Conservation (phyloP, 192 early-diverging fungal species). For the Obelidium mucronatum region DNA sequence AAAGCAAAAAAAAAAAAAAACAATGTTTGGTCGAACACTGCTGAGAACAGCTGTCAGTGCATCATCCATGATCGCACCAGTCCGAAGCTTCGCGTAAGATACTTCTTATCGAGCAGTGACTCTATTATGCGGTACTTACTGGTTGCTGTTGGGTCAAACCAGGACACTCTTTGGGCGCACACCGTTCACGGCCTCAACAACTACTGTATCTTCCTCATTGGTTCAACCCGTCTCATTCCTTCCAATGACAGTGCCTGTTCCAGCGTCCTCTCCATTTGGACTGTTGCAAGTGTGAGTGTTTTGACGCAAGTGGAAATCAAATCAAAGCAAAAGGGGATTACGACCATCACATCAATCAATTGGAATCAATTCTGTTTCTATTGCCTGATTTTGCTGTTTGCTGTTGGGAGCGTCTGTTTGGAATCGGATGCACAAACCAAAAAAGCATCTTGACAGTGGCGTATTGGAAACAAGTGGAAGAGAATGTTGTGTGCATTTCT, state of each 20-base stretch:
- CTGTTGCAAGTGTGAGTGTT: slow-evolving; percentile 5
- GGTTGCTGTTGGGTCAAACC: not conserved
- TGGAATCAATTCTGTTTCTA: too few relatives aligned
- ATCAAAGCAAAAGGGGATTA: too few relatives aligned
- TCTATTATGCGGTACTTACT: too few relatives aligned
- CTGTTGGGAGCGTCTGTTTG: too few relatives aligned
- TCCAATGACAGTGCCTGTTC: not conserved
- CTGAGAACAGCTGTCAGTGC: not conserved
- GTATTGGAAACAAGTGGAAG: too few relatives aligned
- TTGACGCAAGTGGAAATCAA: too few relatives aligned
- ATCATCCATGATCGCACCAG: not conserved
- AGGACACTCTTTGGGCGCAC: not conserved
- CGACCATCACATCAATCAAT: too few relatives aligned
- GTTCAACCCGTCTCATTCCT: not conserved
- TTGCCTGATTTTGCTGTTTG: too few relatives aligned
- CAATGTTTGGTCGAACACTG: not conserved
- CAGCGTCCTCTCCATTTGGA: not conserved
- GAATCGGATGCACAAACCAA: too few relatives aligned
- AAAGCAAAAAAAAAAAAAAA: not conserved
- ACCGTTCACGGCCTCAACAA: not conserved
- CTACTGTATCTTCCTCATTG: not conserved
- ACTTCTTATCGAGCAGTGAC: too few relatives aligned
- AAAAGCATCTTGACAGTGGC: too few relatives aligned
- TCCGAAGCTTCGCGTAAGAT: not conserved
- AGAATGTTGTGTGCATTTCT: too few relatives aligned